phyloP scores from a whole-genome alignment of 805 yeast genomes.

The Tetrapisispora pingtungensis region DNA sequence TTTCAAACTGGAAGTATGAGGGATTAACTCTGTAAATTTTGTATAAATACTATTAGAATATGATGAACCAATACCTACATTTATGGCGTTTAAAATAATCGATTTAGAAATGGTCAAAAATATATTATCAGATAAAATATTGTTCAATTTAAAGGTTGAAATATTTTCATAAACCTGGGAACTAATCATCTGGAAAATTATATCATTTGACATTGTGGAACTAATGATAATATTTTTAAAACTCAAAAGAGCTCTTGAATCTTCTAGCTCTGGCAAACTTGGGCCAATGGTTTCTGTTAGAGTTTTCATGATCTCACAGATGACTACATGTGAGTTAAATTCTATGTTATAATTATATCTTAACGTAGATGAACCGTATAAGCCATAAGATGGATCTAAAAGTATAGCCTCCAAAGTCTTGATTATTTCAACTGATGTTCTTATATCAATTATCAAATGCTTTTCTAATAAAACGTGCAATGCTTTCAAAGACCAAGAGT shows the following conservation, averaged over 20 bases:
- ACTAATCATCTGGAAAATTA: constrained; percentile 20
- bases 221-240: constrained; percentile 32
- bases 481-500: constrained; percentile 59
- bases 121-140: constrained; percentile 23
- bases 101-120: constrained; percentile 17
- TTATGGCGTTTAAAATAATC: constrained; percentile 9
- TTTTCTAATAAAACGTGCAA: constrained; percentile 46
- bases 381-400: constrained; percentile 41
- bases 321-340: constrained; percentile 35
- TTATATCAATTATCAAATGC: constrained; percentile 38
- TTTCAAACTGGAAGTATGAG: constrained; percentile 34
- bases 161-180: constrained; percentile 19
- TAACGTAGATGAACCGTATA: constrained; percentile 33
- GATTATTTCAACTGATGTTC: constrained; percentile 37
- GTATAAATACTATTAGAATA: constrained; percentile 18
- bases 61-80: constrained; percentile 14
- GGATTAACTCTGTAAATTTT: constrained; percentile 34
- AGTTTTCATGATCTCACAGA: constrained; percentile 36
- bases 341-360: constrained; percentile 42
- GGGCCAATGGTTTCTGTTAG: constrained; percentile 53
- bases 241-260: constrained; percentile 17
- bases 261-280: constrained; percentile 30
- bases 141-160: constrained; percentile 20
- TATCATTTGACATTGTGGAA: constrained; percentile 27
- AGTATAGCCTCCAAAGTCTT: constrained; percentile 32